Base-by-base conservation (phyloP, 768 basidiomycete genomes). In the Boletus eberwhitei region DNA sequence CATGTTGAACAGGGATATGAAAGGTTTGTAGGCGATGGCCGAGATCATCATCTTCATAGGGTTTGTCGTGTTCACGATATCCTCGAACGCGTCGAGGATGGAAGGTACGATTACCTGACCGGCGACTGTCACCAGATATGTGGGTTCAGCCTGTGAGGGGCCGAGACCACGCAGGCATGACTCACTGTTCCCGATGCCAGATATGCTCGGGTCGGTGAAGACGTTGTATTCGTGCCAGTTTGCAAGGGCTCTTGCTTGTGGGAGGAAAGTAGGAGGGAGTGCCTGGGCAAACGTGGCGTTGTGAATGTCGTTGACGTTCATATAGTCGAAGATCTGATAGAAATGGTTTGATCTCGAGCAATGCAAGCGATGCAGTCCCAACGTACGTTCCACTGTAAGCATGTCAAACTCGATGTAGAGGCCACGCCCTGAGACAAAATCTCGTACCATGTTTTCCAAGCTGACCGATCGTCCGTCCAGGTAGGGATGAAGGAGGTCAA, bases 1-100 rank as follows among this genome's bases (percentile, higher is more conserved):
- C 82, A 91, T 84, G 69, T 88, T 87, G 75, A 91, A 90, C 42
- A 91, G 68, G 9, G 85, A 85, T 32, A 89, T 54, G 73, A 90
- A 87, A 0, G 88, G 88, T 68, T 90, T 90, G 75, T 90, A 91
- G 0, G 87, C 78, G 48, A 85, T 75, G 11, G 82, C 82, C 32
- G 81, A 74, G 59, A 86, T 80, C 24, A 76, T 68, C 39, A 92
- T 63, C 65, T 85, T 84, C 52, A 84, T 61, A 0, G 84, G 79
- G 54, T 82, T 75, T 3, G 75, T 72, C 4, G 69, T 41, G 59
- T 83, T 77, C 8, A 71, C 71, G 67, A 91, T 84, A 11, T 71
- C 71, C 0, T 73, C 63, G 32, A 91, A 73, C 8, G 80, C 79
- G 34, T 73, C 61, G 13, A 89, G 57, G 54, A 92, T 80, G 8